Conservation (phyloP, 176 grass and related monocot species). For the Avena insularis region DNA sequence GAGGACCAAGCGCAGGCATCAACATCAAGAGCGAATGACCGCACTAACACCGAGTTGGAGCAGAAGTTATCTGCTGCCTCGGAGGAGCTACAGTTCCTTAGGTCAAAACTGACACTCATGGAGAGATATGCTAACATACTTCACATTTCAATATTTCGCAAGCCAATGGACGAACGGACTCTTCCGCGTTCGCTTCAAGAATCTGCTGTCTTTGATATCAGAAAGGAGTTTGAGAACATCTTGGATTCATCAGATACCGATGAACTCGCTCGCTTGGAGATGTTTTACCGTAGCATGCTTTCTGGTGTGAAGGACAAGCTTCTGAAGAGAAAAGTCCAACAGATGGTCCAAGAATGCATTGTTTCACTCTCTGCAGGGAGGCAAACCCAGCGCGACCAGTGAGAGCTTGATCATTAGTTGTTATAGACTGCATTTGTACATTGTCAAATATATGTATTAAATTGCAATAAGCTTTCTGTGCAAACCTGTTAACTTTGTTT, state of each 20-base stretch:
- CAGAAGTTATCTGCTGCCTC: slow-evolving; percentile 64
- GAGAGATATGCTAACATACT: slow-evolving; percentile 90
- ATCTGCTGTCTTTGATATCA: slow-evolving; percentile 83
- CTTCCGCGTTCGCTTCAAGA: slow-evolving; percentile 71
- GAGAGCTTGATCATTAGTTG: slow-evolving; percentile 43
- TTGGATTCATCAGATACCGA: slow-evolving; percentile 69
- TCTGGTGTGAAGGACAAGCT: slow-evolving; percentile 87
- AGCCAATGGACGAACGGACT: slow-evolving; percentile 69
- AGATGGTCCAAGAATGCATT: slow-evolving; percentile 83
- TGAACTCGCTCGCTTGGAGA: slow-evolving; percentile 81
- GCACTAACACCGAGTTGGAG: slow-evolving; percentile 49
- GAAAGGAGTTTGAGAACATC: slow-evolving; percentile 85
- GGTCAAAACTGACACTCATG: slow-evolving; percentile 76
- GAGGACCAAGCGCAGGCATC: slow-evolving; percentile 28
- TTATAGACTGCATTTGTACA: slow-evolving; percentile 43
- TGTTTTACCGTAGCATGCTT: slow-evolving; percentile 84
- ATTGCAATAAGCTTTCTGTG: slow-evolving; percentile 40
- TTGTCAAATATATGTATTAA: slow-evolving; percentile 12
- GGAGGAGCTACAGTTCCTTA: slow-evolving; percentile 65
- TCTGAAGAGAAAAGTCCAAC: slow-evolving; percentile 75
- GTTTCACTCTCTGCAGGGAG: slow-evolving; percentile 66
- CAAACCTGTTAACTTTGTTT: not conserved
- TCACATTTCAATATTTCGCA: slow-evolving; percentile 93
- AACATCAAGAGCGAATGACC: slow-evolving; percentile 42
- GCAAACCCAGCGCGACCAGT: slow-evolving; percentile 45